phyloP scores from a whole-genome alignment of 1,284 basidiomycete genomes.

The Malassezia nana region DNA sequence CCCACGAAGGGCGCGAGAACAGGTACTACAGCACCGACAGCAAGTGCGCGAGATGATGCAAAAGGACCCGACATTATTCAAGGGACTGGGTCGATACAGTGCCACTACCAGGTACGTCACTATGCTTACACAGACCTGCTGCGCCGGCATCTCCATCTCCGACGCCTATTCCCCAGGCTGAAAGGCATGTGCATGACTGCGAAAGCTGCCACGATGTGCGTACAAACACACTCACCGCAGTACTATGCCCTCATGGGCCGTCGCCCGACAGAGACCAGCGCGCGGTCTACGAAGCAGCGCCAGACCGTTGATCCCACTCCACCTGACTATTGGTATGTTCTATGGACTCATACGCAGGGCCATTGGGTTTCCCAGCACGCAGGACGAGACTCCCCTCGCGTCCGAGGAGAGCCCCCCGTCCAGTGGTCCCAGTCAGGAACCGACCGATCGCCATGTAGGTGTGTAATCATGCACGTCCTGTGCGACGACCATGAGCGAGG shows the following conservation, averaged over 20 bases:
- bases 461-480: constrained; percentile 4
- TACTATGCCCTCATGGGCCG: constrained; percentile 3
- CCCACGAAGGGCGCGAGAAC: neutral
- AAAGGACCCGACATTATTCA: constrained; percentile 6
- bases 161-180: neutral
- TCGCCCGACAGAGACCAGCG: neutral
- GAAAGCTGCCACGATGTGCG: constrained; percentile 12
- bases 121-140: neutral
- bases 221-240: neutral
- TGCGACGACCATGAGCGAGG: constrained; percentile 1
- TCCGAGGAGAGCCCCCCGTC: neutral
- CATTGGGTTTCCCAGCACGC: constrained; percentile 7
- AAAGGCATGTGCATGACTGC: constrained; percentile 4
- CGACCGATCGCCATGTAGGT: constrained; percentile 8
- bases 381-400: neutral
- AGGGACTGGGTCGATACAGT: constrained; percentile 6
- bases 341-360: constrained; percentile 4
- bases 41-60: constrained; percentile 7
- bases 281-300: constrained; percentile 1
- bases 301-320: constrained; percentile 6
- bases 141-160: neutral
- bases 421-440: no score
- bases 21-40: constrained; percentile 4
- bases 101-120: neutral
- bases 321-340: constrained; percentile 17